Evolutionary conservation across 2,329 filamentous ascomycete species (phyloP).

Genomic region (Tolypocladium ophioglossoides): DNA sequence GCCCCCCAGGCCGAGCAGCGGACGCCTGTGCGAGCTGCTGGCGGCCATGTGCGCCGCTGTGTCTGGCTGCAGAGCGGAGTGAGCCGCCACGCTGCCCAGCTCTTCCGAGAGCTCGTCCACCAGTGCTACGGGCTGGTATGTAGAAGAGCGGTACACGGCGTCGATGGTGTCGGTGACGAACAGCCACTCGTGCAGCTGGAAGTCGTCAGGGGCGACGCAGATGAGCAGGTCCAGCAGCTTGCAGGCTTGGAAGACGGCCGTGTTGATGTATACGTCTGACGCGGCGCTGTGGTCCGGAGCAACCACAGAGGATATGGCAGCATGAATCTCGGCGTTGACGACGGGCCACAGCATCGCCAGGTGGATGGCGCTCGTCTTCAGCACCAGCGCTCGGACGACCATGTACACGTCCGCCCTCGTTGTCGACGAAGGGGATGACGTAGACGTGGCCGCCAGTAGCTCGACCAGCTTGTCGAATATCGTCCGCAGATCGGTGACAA

Average conservation of each 20-base stretch:
- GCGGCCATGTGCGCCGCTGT: conserved; percentile 25
- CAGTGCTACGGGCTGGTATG: conserved; percentile 61
- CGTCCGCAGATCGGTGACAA: conserved; percentile 61
- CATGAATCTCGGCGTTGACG: conserved; percentile 75
- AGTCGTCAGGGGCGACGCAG: conserved; percentile 81
- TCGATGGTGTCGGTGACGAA: conserved; percentile 97
- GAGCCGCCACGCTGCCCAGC: conserved; percentile 39
- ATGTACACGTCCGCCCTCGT: conserved; percentile 87
- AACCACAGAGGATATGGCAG: conserved; percentile 64
- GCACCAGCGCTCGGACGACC: conserved; percentile 68
- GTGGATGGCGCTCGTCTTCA: conserved; percentile 71
- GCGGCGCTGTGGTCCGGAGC: conserved; percentile 52
- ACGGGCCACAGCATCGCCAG: conserved; percentile 83
- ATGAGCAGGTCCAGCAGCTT: conserved; percentile 88
- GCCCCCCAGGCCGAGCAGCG: conserved; percentile 40
- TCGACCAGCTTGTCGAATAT: conserved; percentile 81
- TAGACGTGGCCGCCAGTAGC: conserved; percentile 69
- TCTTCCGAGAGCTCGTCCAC: conserved; percentile 78
- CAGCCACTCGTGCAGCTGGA: conserved; percentile 96
- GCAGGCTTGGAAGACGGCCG: conserved; percentile 77
- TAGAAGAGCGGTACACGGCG: conserved; percentile 71
- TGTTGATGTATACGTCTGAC: conserved; percentile 65
- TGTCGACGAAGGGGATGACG: conserved; percentile 83
- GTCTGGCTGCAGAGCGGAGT: conserved; percentile 23
- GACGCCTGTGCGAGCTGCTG: conserved; percentile 28